phyloP scores from a whole-genome alignment of 2,329 filamentous ascomycete genomes.

The Trichoderma aggressivum region DNA sequence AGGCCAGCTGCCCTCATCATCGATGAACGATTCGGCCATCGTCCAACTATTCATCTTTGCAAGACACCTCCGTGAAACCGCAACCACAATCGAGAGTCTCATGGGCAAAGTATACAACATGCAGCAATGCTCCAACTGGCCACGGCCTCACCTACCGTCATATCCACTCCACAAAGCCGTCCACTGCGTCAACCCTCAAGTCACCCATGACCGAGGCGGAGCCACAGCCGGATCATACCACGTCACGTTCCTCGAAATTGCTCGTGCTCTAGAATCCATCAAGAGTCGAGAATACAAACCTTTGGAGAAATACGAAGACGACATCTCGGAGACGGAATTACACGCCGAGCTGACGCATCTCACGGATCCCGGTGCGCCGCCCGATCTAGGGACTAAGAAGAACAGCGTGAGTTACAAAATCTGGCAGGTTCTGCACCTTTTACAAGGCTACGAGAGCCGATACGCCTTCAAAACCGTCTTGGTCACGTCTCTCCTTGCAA shows the following conservation, averaged over 20 bases:
- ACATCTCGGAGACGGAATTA: background rate
- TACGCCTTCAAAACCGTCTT: constrained; percentile 56
- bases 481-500: constrained; percentile 48
- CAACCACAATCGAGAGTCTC: constrained; percentile 45
- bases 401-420: constrained; percentile 43
- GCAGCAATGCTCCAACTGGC: constrained; percentile 39
- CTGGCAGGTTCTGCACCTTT: constrained; percentile 49
- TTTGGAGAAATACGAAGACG: constrained; percentile 23
- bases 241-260: constrained; percentile 44
- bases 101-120: constrained; percentile 47
- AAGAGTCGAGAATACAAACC: constrained; percentile 38
- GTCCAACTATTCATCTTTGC: constrained; percentile 54
- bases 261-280: constrained; percentile 42
- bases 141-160: constrained; percentile 47
- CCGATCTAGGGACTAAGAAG: constrained; percentile 32
- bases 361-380: constrained; percentile 36
- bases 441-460: constrained; percentile 56
- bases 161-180: constrained; percentile 54
- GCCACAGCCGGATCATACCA: constrained; percentile 52
- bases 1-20: constrained; percentile 42
- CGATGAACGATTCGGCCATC: constrained; percentile 46
- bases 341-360: constrained; percentile 29
- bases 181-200: constrained; percentile 53
- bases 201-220: constrained; percentile 57
- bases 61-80: constrained; percentile 52